Conservation (phyloP, 257 asterid genomes). For the Knoxia roxburghii region DNA sequence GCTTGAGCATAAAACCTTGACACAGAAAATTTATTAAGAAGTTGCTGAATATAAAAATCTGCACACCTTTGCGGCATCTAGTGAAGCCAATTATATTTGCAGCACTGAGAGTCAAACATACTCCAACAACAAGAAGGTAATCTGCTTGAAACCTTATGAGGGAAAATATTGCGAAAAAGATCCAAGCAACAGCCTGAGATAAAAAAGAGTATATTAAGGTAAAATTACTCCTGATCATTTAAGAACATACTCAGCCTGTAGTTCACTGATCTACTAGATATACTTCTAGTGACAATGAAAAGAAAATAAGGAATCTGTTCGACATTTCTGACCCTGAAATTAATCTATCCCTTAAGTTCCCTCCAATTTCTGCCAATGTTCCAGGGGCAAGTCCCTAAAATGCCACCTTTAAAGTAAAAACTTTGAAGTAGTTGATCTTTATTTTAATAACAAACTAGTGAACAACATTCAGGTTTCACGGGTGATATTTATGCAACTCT, state of each 20-base stretch:
- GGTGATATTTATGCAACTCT: not conserved
- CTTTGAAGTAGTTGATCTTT: not conserved
- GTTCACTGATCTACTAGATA: not conserved
- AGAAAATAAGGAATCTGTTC: not conserved
- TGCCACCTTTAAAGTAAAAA: too few species aligned
- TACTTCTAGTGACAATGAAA: not conserved
- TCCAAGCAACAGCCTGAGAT: slow-evolving; percentile 80
- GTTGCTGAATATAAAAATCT: not conserved
- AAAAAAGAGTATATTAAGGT: slow-evolving; percentile 13
- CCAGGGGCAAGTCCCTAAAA: not conserved
- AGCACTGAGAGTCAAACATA: slow-evolving; percentile 91
- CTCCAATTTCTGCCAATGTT: not conserved
- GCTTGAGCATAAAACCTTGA: not conserved
- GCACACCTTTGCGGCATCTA: slow-evolving; percentile 87
- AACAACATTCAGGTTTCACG: not conserved
- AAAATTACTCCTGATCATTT: not conserved
- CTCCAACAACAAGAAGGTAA: slow-evolving; percentile 92
- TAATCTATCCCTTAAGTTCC: slow-evolving; percentile 1
- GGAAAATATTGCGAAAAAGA: slow-evolving; percentile 77
- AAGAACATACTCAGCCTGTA: not conserved
- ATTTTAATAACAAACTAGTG: not conserved
- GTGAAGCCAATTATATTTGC: slow-evolving; percentile 98
- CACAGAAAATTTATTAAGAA: not conserved
- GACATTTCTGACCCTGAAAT: slow-evolving; percentile 1
- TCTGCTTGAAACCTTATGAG: slow-evolving; percentile 89